Percentiles rank a stretch among this genome's conserved stretches.
Evolutionary conservation across 108 stramenopile species (phyloP).

Genomic region (Seminavis robusta): DNA sequence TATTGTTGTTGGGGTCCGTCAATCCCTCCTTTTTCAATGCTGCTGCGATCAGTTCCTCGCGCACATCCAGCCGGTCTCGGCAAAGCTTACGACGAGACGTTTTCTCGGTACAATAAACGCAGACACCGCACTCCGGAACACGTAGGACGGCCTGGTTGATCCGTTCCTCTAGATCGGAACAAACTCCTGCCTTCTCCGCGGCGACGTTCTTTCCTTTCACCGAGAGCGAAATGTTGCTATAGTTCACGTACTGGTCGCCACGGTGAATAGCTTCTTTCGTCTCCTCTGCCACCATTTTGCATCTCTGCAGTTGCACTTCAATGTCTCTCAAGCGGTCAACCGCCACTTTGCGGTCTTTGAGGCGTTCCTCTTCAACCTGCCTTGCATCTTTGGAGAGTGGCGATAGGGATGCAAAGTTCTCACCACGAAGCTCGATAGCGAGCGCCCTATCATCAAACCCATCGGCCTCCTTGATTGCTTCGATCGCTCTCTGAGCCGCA

Average conservation of each 20-base stretch:
- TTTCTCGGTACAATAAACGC: slow-evolving; percentile 60
- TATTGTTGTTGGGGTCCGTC: slow-evolving; percentile 29
- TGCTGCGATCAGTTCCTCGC: slow-evolving; percentile 54
- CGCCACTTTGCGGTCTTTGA: slow-evolving; percentile 57
- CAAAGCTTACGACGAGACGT: slow-evolving; percentile 47
- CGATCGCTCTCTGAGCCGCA: slow-evolving; percentile 73
- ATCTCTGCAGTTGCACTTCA: slow-evolving; percentile 78
- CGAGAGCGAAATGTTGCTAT: slow-evolving; percentile 75
- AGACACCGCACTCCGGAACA: slow-evolving; percentile 80
- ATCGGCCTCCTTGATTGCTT: slow-evolving; percentile 74
- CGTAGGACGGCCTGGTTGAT: slow-evolving; percentile 69
- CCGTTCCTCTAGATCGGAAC: slow-evolving; percentile 72
- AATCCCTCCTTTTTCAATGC: slow-evolving; percentile 43
- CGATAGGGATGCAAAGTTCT: slow-evolving; percentile 44
- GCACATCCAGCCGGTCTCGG: slow-evolving; percentile 49
- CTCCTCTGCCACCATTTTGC: slow-evolving; percentile 65
- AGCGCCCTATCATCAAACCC: slow-evolving; percentile 67
- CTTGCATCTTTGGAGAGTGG: slow-evolving; percentile 28
- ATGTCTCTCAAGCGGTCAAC: slow-evolving; percentile 72
- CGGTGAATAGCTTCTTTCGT: slow-evolving; percentile 56
- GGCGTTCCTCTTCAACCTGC: slow-evolving; percentile 44
- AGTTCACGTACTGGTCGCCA: slow-evolving; percentile 88
- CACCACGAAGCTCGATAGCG: slow-evolving; percentile 54
- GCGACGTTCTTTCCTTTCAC: slow-evolving; percentile 33
- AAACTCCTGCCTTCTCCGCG: slow-evolving; percentile 30